Conservation (phyloP, 2,329 filamentous ascomycete genomes). For the Paecilomyces sp. region DNA sequence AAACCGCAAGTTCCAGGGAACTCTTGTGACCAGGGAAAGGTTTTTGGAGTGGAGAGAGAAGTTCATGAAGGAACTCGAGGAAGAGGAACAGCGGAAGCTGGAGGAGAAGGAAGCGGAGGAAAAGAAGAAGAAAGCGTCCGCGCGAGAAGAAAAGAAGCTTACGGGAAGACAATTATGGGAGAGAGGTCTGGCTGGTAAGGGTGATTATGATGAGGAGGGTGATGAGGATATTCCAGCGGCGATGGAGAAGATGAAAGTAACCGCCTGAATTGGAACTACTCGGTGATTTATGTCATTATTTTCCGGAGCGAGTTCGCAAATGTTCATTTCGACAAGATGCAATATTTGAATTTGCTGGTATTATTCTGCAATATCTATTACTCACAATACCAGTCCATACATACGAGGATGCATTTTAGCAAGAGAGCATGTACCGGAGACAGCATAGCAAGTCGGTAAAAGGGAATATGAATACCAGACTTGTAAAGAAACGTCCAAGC, state of each 20-base stretch:
- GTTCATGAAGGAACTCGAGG: constrained; percentile 76
- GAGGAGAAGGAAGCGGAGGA: constrained; percentile 72
- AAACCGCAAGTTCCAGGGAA: constrained; percentile 93
- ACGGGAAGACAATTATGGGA: constrained; percentile 75
- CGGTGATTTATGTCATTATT: neutral
- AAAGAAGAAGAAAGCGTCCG: constrained; percentile 68
- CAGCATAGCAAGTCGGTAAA: neutral
- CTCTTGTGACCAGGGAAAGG: constrained; percentile 75
- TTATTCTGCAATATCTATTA: neutral
- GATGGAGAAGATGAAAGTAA: constrained; percentile 66
- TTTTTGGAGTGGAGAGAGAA: constrained; percentile 76
- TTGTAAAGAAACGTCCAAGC: neutral
- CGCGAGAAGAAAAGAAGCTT: constrained; percentile 59
- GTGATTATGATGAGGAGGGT: constrained; percentile 59
- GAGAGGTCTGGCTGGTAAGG: constrained; percentile 60
- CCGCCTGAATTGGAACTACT: constrained; percentile 35
- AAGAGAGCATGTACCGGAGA: neutral
- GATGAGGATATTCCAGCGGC: constrained; percentile 56
- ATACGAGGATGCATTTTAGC: neutral
- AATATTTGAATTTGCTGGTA: neutral
- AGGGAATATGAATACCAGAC: neutral
- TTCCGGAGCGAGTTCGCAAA: neutral
- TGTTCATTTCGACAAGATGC: neutral
- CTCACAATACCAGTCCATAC: neutral
- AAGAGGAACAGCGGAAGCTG: constrained; percentile 55